These are phyloP conservation scores for Batkoa obscura DNA, from an alignment of 371 early-diverging fungal genomes.

Conservation along the genomic window DNA sequence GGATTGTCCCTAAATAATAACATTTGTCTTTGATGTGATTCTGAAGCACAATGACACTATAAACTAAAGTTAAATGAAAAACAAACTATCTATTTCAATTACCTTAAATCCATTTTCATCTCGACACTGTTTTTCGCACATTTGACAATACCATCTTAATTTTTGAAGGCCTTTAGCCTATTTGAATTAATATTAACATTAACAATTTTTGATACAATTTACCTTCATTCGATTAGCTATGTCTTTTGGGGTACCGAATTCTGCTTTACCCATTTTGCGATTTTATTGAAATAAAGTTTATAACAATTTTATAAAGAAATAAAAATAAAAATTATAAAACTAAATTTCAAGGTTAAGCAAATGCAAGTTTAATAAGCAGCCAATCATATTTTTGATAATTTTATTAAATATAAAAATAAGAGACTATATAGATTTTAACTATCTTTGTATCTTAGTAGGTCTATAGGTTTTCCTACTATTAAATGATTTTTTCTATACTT, in stretches of 20 bases:
- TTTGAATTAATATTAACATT: conserved; percentile 1
- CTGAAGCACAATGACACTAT: conserved; percentile 68
- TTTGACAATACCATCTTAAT: conserved; percentile 85
- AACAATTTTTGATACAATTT: conserved; percentile 25
- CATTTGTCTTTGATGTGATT: conserved; percentile 89
- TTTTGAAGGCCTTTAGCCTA: conserved; percentile 81
- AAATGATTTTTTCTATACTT: too few relatives aligned
- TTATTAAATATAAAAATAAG: too few relatives aligned
- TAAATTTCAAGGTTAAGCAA: too few relatives aligned
- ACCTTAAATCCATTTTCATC: conserved; percentile 93
- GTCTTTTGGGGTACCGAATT: conserved; percentile 57
- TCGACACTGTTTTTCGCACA: conserved; percentile 80
- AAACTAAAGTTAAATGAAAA: not conserved
- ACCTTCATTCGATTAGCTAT: conserved; percentile 66
- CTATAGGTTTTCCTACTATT: too few relatives aligned
- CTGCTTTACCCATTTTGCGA: conserved; percentile 61
- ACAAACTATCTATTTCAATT: not conserved
- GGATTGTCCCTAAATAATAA: conserved; percentile 70
- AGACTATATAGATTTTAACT: too few relatives aligned
- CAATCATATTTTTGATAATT: too few relatives aligned
- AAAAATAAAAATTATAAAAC: too few relatives aligned
- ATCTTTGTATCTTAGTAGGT: too few relatives aligned
- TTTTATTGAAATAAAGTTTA: too few relatives aligned
- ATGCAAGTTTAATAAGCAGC: too few relatives aligned
- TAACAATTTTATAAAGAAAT: too few relatives aligned